Conservation (phyloP, 1,284 basidiomycete genomes). For the Cutaneotrichosporon sp. region DNA sequence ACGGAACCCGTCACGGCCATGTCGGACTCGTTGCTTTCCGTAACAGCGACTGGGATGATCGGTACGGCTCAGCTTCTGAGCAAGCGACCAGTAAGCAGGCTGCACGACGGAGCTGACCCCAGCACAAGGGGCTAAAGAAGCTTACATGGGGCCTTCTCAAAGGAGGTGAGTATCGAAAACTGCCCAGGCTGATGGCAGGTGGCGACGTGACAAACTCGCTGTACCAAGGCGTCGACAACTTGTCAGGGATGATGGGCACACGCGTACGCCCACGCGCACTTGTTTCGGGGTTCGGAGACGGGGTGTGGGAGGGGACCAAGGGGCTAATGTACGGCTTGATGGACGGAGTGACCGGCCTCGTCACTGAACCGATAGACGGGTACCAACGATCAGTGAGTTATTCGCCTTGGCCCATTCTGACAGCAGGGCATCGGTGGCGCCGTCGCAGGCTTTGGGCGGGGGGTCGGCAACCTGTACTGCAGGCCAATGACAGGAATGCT, state of each 20-base stretch:
- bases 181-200: background rate
- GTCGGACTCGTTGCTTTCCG: constrained; percentile 47
- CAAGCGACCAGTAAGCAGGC: constrained; percentile 49
- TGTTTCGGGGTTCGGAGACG: constrained; percentile 55
- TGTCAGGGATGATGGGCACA: constrained; percentile 57
- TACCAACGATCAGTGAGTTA: constrained; percentile 33
- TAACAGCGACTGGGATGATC: constrained; percentile 55
- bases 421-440: constrained; percentile 19
- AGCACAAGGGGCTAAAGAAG: background rate
- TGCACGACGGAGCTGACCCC: background rate
- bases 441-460: background rate
- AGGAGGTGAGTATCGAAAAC: constrained; percentile 2
- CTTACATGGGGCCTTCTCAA: background rate
- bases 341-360: constrained; percentile 60
- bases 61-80: constrained; percentile 47
- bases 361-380: constrained; percentile 55
- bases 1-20: constrained; percentile 1
- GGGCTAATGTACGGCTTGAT: constrained; percentile 55
- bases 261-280: constrained; percentile 53
- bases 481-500: background rate
- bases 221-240: constrained; percentile 57
- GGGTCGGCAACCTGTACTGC: background rate
- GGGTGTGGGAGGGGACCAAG: constrained; percentile 56
- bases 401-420: background rate
- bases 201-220: constrained; percentile 55